phyloP scores from a whole-genome alignment of 805 yeast genomes.

The Yarrowia yakushimensis region DNA sequence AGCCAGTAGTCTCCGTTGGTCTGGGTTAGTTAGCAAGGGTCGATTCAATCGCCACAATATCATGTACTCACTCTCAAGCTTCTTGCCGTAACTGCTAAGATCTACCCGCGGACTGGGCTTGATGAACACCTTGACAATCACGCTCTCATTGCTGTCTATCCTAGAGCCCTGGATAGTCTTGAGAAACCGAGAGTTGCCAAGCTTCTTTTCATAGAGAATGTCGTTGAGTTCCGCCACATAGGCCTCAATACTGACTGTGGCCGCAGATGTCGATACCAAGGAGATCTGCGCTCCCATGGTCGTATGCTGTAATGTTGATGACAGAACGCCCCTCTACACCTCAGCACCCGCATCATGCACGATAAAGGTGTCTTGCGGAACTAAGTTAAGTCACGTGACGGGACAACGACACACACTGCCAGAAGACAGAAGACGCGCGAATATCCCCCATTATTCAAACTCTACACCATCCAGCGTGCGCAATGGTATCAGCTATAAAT shows the following conservation, averaged over 20 bases:
- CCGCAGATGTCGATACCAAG: constrained; percentile 81
- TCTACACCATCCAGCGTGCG: not conserved
- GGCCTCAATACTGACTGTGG: constrained; percentile 87
- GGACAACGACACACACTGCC: not conserved
- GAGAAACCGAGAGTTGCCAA: constrained; percentile 78
- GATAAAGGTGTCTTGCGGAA: constrained; percentile 18
- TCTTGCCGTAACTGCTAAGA: constrained; percentile 30
- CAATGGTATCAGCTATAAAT: constrained; percentile 12
- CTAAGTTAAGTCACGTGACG: constrained; percentile 15
- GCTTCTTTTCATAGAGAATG: constrained; percentile 67
- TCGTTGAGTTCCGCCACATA: constrained; percentile 76
- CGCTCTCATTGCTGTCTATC: constrained; percentile 64
- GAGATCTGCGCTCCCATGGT: constrained; percentile 86
- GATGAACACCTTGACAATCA: constrained; percentile 76
- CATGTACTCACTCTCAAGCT: constrained; percentile 30
- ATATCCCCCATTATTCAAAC: not conserved
- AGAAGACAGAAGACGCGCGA: not conserved
- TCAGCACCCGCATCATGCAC: constrained; percentile 11
- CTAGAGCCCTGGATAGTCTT: constrained; percentile 70
- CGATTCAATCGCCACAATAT: constrained; percentile 13
- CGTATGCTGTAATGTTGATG: constrained; percentile 1
- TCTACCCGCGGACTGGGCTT: constrained; percentile 53
- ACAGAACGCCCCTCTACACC: constrained; percentile 1
- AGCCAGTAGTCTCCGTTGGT: constrained; percentile 43
- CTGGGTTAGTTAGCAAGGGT: constrained; percentile 34